Evolutionary conservation across 768 basidiomycete species (phyloP).

Genomic region (Rhizopogon rudus): DNA sequence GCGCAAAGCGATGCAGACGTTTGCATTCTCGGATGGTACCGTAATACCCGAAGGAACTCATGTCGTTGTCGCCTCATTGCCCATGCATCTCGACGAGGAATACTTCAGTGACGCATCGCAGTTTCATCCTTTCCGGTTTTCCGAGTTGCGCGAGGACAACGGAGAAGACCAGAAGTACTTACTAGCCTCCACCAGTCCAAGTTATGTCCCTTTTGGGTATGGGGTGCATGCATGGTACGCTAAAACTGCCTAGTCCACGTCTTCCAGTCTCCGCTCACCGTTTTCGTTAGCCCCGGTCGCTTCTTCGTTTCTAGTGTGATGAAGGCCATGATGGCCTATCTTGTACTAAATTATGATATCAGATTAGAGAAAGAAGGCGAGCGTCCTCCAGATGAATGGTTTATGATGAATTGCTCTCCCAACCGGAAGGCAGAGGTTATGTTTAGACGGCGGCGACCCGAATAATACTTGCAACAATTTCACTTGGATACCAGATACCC

Average conservation of each 20-base stretch:
- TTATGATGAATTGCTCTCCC: constrained; percentile 31
- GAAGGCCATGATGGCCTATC: constrained; percentile 36
- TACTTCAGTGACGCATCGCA: constrained; percentile 37
- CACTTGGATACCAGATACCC: constrained; percentile 5
- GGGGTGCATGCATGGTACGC: constrained; percentile 32
- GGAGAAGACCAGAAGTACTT: constrained; percentile 23
- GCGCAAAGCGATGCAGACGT: constrained; percentile 29
- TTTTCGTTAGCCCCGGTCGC: constrained; percentile 32
- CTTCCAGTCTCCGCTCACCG: constrained; percentile 3
- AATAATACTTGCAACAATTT: constrained; percentile 3
- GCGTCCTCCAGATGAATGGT: constrained; percentile 31
- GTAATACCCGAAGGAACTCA: constrained; percentile 34
- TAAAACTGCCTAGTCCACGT: neutral
- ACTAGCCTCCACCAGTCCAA: constrained; percentile 23
- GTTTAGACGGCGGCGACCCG: constrained; percentile 27
- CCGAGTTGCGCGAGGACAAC: constrained; percentile 16
- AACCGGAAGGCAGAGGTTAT: constrained; percentile 30
- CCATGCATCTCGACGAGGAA: constrained; percentile 36
- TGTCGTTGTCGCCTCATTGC: constrained; percentile 24
- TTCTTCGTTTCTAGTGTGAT: constrained; percentile 37
- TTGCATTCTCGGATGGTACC: constrained; percentile 30
- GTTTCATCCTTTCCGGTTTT: constrained; percentile 40
- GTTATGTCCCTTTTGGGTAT: constrained; percentile 31
- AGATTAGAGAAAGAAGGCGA: constrained; percentile 28
- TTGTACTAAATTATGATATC: constrained; percentile 37